A percentile compares a stretch with the other conserved stretches of the same genome.
Conservation (phyloP, 2,329 filamentous ascomycete genomes). For the Stagonosporopsis chrysanthemi region DNA sequence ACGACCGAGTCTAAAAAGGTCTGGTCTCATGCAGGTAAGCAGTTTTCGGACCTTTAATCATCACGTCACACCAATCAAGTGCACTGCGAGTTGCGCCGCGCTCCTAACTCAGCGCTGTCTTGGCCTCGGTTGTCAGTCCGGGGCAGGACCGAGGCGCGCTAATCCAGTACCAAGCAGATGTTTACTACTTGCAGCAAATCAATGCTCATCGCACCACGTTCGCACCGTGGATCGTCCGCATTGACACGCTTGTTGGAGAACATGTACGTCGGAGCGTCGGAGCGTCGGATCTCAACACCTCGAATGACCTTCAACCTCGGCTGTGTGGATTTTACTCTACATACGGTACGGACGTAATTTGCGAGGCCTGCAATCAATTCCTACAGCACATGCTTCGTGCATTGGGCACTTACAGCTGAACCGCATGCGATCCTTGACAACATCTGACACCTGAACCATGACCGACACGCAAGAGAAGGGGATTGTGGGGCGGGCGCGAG, state of each 20-base stretch:
- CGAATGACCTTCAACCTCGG: conserved; percentile 2
- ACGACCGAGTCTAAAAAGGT: not conserved
- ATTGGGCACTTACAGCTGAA: not conserved
- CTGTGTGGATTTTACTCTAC: not conserved
- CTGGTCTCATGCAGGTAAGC: conserved; percentile 2
- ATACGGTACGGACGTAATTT: conserved; percentile 2
- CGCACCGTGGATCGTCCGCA: conserved; percentile 5
- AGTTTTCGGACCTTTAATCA: conserved; percentile 12
- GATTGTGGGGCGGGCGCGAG: conserved; percentile 29
- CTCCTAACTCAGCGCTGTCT: too few relatives aligned
- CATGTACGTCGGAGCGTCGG: conserved; percentile 1
- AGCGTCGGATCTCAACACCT: not conserved
- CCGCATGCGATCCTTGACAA: not conserved
- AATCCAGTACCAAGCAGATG: not conserved
- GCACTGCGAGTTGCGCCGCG: not conserved
- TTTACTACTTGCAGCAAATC: not conserved
- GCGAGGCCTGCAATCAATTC: not conserved
- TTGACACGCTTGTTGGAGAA: conserved; percentile 7
- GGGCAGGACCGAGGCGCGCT: not conserved
- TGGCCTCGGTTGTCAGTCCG: not conserved
- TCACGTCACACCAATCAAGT: conserved; percentile 6
- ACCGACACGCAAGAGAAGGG: conserved; percentile 15
- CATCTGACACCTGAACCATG: conserved; percentile 11
- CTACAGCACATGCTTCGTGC: not conserved
- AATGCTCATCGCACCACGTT: not conserved